A percentile compares a stretch with the other conserved stretches of the same genome.
Conservation (phyloP, 345 rosid genomes). For the Eucalyptus tenuipes region DNA sequence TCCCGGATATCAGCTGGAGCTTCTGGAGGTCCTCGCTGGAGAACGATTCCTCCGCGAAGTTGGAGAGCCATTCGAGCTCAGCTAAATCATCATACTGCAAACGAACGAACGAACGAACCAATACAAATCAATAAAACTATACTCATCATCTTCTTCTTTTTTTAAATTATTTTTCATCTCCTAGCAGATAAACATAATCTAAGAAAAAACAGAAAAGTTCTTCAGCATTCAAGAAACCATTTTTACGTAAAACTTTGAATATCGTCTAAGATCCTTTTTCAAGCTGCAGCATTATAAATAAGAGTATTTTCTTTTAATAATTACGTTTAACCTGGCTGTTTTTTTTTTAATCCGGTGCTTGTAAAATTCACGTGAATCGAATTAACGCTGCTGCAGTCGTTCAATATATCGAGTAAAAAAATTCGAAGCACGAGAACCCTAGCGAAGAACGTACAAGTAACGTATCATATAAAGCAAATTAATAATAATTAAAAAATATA, state of each 20-base stretch:
- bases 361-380: background rate
- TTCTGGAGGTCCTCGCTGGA: constrained; percentile 81
- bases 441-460: background rate
- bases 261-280: background rate
- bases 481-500: background rate
- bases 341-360: background rate
- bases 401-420: background rate
- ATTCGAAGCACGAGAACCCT: background rate
- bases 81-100: constrained; percentile 81
- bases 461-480: background rate
- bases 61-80: constrained; percentile 96
- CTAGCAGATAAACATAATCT: background rate
- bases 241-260: background rate
- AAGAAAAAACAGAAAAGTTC: background rate
- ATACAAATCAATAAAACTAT: background rate
- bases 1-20: constrained; percentile 74
- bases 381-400: background rate
- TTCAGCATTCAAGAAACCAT: background rate
- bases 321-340: background rate
- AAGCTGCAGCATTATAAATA: background rate
- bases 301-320: background rate
- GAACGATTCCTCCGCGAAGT: constrained; percentile 89
- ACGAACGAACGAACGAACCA: background rate
- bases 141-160: background rate
- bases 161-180: background rate